Conservation (phyloP, 2,329 filamentous ascomycete species). For the Juglanconis sp. region DNA sequence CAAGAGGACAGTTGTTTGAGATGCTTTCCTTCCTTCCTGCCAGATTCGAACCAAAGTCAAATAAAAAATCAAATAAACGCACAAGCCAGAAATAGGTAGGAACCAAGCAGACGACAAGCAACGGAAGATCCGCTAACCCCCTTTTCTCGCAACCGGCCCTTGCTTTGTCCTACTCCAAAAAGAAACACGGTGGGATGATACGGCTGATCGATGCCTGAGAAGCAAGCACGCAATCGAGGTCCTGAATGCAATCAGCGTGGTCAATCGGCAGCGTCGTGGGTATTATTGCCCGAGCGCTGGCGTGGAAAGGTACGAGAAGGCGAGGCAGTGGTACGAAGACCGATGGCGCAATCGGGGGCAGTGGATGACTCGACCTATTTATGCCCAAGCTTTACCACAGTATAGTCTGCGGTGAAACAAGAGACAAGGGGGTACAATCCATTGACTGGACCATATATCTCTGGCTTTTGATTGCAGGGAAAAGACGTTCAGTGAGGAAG, state of each 20-base stretch:
- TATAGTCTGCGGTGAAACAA: slow-evolving; percentile 2
- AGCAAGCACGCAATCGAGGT: slow-evolving; percentile 16
- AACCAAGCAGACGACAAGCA: slow-evolving; percentile 5
- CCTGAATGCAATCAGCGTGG: slow-evolving; percentile 14
- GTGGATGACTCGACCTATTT: slow-evolving; percentile 8
- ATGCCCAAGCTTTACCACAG: background rate
- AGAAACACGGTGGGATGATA: slow-evolving; percentile 1
- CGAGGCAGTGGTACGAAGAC: background rate
- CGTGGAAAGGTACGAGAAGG: background rate
- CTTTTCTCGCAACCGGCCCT: background rate
- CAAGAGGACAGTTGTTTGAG: background rate
- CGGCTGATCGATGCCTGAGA: slow-evolving; percentile 9
- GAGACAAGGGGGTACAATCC: background rate
- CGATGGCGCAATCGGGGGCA: slow-evolving; percentile 13
- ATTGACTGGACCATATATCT: background rate
- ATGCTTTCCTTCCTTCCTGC: slow-evolving; percentile 9
- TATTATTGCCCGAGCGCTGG: slow-evolving; percentile 1
- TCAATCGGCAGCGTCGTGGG: slow-evolving; percentile 6
- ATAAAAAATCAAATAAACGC: background rate
- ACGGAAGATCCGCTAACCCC: background rate
- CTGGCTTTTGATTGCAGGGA: background rate
- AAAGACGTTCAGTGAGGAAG: background rate
- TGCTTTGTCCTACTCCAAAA: slow-evolving; percentile 13
- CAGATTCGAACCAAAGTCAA: slow-evolving; percentile 8
- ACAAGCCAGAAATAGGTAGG: background rate